Evolutionary conservation across 2,329 filamentous ascomycete species (phyloP).

Genomic region (Metarhizium robertsii): DNA sequence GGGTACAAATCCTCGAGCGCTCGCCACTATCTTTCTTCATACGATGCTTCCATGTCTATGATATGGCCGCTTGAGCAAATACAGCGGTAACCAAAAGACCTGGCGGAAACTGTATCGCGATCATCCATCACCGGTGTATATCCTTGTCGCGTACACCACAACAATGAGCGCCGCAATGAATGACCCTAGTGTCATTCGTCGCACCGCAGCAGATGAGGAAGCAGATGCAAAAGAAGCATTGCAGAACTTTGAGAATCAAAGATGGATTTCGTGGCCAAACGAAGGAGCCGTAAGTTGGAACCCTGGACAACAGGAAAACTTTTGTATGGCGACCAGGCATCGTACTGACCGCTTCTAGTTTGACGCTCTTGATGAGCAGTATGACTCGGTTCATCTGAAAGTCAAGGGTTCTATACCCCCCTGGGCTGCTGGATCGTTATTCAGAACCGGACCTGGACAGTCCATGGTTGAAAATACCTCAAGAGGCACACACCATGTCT

Average conservation of each 20-base stretch:
- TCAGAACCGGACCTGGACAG: conserved; percentile 64
- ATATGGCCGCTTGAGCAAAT: not conserved
- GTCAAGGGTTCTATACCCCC: conserved; percentile 59
- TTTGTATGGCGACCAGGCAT: not conserved
- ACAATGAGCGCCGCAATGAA: conserved; percentile 18
- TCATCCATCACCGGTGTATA: too few relatives aligned
- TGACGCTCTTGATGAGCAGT: conserved; percentile 56
- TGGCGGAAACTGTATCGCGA: too few relatives aligned
- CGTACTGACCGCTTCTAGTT: conserved; percentile 39
- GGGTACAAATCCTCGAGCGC: not conserved
- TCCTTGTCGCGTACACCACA: not conserved
- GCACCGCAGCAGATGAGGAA: conserved; percentile 17
- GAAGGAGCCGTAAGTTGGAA: conserved; percentile 31
- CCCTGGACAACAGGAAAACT: not conserved
- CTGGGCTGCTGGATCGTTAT: conserved; percentile 64
- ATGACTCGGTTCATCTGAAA: conserved; percentile 51
- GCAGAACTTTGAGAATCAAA: conserved; percentile 18
- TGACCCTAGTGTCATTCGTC: conserved; percentile 14
- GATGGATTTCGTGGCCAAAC: conserved; percentile 37
- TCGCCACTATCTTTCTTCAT: not conserved
- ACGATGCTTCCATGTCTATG: not conserved
- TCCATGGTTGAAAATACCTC: conserved; percentile 50
- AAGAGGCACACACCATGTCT: conserved; percentile 49
- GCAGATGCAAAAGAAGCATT: conserved; percentile 15
- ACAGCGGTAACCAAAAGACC: not conserved